Evolutionary conservation across 208 protist species (phyloP).

Genomic region (Acanthamoeba sp.): DNA sequence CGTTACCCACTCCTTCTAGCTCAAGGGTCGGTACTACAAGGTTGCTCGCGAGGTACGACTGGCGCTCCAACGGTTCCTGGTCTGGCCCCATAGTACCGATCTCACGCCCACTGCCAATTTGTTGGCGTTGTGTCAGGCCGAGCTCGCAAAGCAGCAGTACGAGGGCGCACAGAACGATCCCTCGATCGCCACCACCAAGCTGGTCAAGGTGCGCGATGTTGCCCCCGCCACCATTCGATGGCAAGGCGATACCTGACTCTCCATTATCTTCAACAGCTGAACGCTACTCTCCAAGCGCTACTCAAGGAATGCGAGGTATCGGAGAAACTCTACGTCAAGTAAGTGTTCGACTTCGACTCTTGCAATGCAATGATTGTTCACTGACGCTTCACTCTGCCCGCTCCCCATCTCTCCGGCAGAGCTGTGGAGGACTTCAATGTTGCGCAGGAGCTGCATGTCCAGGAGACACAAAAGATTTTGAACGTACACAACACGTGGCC

Average conservation of each 20-base stretch:
- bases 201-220: conserved; percentile 59
- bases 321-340: conserved; percentile 2
- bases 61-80: not conserved
- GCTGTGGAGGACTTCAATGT: conserved; percentile 13
- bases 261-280: not conserved
- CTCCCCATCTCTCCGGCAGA: not conserved
- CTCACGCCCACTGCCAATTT: too few species aligned
- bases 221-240: too few species aligned
- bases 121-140: not conserved
- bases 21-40: conserved; percentile 24
- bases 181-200: not conserved
- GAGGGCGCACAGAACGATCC: not conserved
- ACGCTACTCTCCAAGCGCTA: not conserved
- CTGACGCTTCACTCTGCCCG: not conserved
- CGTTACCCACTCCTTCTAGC: not conserved
- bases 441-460: not conserved
- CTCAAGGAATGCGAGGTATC: not conserved
- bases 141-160: conserved; percentile 14
- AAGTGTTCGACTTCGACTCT: not conserved
- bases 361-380: not conserved
- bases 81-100: too few species aligned
- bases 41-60: not conserved
- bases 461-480: conserved; percentile 29
- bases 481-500: not conserved
- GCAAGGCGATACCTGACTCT: not conserved